phyloP scores from a whole-genome alignment of 768 basidiomycete genomes.

The Suillus cothurnatus region DNA sequence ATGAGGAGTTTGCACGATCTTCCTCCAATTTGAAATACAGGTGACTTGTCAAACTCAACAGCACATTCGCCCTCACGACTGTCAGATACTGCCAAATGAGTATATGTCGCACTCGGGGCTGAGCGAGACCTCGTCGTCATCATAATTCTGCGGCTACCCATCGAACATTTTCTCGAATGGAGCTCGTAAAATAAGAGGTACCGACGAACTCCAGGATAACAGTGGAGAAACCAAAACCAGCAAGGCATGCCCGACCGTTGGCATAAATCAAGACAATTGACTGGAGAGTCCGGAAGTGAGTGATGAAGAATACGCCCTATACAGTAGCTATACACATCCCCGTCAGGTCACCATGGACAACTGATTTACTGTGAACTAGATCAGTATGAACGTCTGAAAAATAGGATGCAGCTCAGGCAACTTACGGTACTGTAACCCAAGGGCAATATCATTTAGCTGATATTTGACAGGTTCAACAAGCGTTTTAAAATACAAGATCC shows the following conservation, averaged over 20 bases:
- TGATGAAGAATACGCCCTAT: too few relatives aligned
- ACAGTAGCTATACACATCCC: neutral
- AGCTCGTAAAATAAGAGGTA: conserved; percentile 12
- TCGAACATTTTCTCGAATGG: neutral
- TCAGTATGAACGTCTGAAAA: neutral
- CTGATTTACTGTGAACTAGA: neutral
- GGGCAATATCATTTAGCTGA: neutral
- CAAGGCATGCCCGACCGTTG: neutral
- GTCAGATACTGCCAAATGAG: neutral
- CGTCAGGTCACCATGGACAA: neutral
- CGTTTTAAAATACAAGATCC: neutral
- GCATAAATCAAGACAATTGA: conserved; percentile 18
- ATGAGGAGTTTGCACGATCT: neutral
- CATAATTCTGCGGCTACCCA: neutral
- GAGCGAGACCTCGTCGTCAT: neutral
- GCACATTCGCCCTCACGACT: too few relatives aligned
- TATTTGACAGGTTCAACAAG: too few relatives aligned
- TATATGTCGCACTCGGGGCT: neutral
- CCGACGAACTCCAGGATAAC: conserved; percentile 37
- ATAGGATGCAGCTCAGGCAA: neutral
- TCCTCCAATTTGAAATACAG: neutral
- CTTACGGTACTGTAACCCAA: neutral
- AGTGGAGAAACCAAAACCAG: conserved; percentile 39
- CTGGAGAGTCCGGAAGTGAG: neutral
- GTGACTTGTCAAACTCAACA: too few relatives aligned